Evolutionary conservation across 768 basidiomycete species (phyloP).

Genomic region (Lentinus tigrinus): DNA sequence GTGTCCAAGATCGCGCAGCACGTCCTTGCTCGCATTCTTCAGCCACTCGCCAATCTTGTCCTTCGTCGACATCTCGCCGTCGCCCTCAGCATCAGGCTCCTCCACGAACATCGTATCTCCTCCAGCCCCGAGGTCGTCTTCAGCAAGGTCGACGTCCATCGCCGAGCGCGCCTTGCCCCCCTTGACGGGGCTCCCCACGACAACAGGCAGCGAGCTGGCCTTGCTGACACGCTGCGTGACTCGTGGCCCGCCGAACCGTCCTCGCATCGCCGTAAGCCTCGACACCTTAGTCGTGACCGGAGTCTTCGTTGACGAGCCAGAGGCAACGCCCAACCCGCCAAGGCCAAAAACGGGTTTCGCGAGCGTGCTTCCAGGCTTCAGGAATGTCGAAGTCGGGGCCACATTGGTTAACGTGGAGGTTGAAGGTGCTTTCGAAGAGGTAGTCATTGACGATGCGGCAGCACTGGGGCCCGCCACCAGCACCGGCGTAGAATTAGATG

Average conservation of each 20-base stretch:
- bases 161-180: conserved; percentile 8
- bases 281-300: background rate
- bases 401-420: background rate
- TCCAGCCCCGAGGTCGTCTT: background rate
- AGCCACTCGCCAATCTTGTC: conserved; percentile 14
- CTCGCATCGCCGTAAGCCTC: background rate
- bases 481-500: background rate
- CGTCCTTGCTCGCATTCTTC: conserved; percentile 9
- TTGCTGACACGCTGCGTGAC: conserved; percentile 37
- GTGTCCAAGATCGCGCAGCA: conserved; percentile 8
- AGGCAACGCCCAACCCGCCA: background rate
- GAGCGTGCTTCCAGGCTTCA: background rate
- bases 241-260: conserved; percentile 20
- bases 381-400: background rate
- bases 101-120: background rate
- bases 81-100: background rate
- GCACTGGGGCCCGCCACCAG: background rate
- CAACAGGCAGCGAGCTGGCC: conserved; percentile 43
- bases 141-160: conserved; percentile 1
- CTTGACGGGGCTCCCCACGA: conserved; percentile 48
- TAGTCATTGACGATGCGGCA: no score
- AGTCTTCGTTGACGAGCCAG: background rate
- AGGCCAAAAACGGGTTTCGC: conserved; percentile 19
- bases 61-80: conserved; percentile 5
- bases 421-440: no score